Evolutionary conservation across 78 protist genomes (phyloP), one percentile per base, ranked within the genome.

Genomic region (Isochrysis galbana): DNA sequence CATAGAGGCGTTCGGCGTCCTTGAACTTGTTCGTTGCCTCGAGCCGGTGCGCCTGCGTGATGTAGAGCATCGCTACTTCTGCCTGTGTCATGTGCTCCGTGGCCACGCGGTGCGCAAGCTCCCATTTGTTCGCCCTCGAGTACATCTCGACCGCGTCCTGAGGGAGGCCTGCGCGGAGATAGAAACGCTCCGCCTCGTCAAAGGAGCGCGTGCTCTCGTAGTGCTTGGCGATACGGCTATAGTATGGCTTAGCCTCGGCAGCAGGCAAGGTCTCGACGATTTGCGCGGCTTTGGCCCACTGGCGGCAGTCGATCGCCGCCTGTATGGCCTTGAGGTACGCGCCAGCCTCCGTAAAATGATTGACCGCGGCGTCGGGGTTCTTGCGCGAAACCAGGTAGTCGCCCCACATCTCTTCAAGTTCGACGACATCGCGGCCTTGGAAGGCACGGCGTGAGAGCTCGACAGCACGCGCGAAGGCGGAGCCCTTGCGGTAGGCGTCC

Each of bases 321-420:
- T 95, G 95, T 67, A 96, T 47, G n/a, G 98, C 98, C 82, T 89
- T 89, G 67, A 69, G 26, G 78, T 89, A 61, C 29, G 83, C 72
- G 51, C 95, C 94, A 19, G 96, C 93, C 94, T 97, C 97, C 89
- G 96, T 72, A 93, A 51, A 97, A 94, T 97, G 98, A 67, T 77
- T 82, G 80, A 94, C 91, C 36, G 98, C 98, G 0, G 92, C 88
- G 72, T 95, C 97, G 29, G 92, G 42, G 55, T 93, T 93, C 78
- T 44, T 55, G 46, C 38, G 0, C 69, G 38, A 38, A 11, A 95
- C 94, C 4, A 97, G 95, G 67, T 72, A 83, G 90, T 95, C 97
- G 89, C 97, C 98, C 97, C 97, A 97, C 67, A 90, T 84, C 54
- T 89, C 91, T 83, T 96, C 94, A 23, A 94, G 90, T 42, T 83